Percentiles rank a stretch among this genome's conserved stretches.
These are phyloP conservation scores for Gelatoporia subvermispora DNA, from an alignment of 768 basidiomycete species.

Conservation along the genomic window DNA sequence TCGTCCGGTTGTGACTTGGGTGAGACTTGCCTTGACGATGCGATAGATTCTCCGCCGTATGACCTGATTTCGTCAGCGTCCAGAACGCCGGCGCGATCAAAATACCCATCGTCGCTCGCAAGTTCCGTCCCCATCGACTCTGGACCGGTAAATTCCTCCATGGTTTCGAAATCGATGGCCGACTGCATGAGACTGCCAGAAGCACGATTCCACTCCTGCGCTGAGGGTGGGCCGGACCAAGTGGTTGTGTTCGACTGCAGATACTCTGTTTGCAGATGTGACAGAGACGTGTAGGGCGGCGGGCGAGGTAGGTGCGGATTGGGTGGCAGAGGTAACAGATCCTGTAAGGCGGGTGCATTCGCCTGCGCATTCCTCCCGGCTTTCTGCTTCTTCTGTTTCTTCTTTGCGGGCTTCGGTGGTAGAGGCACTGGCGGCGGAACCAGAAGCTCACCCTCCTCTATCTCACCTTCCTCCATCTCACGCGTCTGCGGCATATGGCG, in stretches of 20 bases:
- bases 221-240: no score
- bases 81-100: background rate
- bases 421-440: background rate
- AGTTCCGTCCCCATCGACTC: background rate
- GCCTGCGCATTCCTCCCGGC: constrained; percentile 3
- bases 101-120: background rate
- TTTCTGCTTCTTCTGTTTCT: constrained; percentile 15
- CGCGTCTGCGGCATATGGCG: constrained; percentile 1
- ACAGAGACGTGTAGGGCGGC: no score
- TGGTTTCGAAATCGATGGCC: background rate
- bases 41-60: background rate
- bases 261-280: no score
- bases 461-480: constrained; percentile 25
- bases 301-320: background rate
- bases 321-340: background rate
- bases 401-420: constrained; percentile 3
- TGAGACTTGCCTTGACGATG: background rate
- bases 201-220: background rate
- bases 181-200: background rate
- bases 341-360: background rate
- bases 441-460: constrained; percentile 19
- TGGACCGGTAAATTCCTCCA: no score
- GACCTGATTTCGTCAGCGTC: background rate
- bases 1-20: background rate
- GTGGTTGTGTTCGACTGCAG: no score